Evolutionary conservation across 768 basidiomycete genomes (phyloP).

Genomic region (Sarcodon sp.): DNA sequence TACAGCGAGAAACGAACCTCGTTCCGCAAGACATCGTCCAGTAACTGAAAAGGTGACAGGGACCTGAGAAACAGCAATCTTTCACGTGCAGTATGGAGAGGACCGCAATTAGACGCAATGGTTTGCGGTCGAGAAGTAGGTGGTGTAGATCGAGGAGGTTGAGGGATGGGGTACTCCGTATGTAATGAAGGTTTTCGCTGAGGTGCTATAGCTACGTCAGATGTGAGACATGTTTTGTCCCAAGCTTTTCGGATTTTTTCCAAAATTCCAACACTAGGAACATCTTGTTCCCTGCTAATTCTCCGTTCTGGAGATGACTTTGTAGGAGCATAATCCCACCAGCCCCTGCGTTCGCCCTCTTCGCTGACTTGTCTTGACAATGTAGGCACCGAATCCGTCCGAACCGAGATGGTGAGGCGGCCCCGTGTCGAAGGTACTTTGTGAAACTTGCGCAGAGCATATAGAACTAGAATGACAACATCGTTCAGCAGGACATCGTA

Average conservation of each 20-base stretch:
- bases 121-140: conserved; percentile 1
- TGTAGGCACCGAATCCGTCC: conserved; percentile 22
- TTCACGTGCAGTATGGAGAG: conserved; percentile 2
- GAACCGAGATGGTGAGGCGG: conserved; percentile 40
- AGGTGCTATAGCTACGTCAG: conserved; percentile 5
- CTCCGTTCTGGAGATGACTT: background rate
- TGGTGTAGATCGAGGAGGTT: conserved; percentile 6
- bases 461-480: conserved; percentile 26
- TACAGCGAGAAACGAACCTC: background rate
- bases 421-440: conserved; percentile 37
- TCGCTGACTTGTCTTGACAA: conserved; percentile 3
- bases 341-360: conserved; percentile 22
- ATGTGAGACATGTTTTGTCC: conserved; percentile 3
- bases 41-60: conserved; percentile 9
- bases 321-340: conserved; percentile 44
- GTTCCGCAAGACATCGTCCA: background rate
- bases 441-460: conserved; percentile 41
- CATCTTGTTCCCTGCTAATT: background rate
- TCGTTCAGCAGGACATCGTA: conserved; percentile 3
- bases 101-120: conserved; percentile 4
- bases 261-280: background rate
- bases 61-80: conserved; percentile 1
- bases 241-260: conserved; percentile 5
- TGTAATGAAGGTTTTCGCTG: conserved; percentile 12
- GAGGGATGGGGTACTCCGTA: conserved; percentile 8